phyloP scores from a whole-genome alignment of 176 grass and related monocot species.

The Coix lacrymajobi region DNA sequence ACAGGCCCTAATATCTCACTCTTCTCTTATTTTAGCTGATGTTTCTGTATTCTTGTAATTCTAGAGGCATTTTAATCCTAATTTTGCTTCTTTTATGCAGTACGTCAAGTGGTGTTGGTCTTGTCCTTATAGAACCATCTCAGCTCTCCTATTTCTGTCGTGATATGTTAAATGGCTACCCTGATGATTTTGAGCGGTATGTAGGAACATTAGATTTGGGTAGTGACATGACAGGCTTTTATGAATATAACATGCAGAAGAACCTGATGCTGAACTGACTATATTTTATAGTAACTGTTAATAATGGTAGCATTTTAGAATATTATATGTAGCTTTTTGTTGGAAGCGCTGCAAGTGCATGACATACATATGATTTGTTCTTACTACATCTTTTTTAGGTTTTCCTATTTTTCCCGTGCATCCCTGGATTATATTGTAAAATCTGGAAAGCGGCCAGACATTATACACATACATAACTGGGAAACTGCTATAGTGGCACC shows the following conservation, averaged over 20 bases:
- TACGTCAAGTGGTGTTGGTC: conserved; percentile 33
- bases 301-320: not conserved
- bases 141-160: conserved; percentile 46
- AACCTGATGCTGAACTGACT: not conserved
- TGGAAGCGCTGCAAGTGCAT: not conserved
- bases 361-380: not conserved
- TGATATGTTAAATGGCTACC: conserved; percentile 48
- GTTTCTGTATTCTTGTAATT: not conserved
- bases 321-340: conserved; percentile 1
- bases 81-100: conserved; percentile 24
- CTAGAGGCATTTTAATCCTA: not conserved
- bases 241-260: conserved; percentile 1
- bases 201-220: not conserved
- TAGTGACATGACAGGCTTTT: not conserved
- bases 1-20: not conserved
- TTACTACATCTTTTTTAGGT: conserved; percentile 24
- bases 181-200: conserved; percentile 59
- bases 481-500: conserved; percentile 67
- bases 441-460: conserved; percentile 55
- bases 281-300: not conserved
- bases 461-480: conserved; percentile 65
- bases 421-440: conserved; percentile 67
- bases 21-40: conserved; percentile 7
- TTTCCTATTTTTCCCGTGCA: conserved; percentile 59
- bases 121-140: conserved; percentile 50